These are phyloP conservation scores for Bondarzewia mesenterica DNA, from an alignment of 1,284 basidiomycete genomes.

Conservation along the genomic window DNA sequence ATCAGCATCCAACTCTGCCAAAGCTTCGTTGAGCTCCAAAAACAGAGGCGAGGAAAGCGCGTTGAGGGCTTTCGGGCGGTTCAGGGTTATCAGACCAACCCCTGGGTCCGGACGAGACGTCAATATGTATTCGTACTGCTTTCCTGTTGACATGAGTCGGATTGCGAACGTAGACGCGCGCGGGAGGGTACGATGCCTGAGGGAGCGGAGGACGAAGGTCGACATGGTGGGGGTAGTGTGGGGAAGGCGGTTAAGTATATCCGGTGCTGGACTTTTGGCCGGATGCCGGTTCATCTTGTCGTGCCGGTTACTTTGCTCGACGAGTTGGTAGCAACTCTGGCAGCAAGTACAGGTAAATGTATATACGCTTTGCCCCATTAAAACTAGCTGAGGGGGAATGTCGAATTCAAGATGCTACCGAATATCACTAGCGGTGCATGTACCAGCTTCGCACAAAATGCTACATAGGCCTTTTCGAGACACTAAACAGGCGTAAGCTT, in stretches of 20 bases:
- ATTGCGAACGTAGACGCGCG: neutral
- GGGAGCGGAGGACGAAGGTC: conserved; percentile 2
- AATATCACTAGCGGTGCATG: too few relatives aligned
- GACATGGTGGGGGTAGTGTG: conserved; percentile 8
- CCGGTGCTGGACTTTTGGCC: too few relatives aligned
- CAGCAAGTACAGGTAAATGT: too few relatives aligned
- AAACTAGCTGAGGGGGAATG: too few relatives aligned
- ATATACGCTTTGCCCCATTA: too few relatives aligned
- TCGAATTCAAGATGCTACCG: too few relatives aligned
- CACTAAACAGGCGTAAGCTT: too few relatives aligned
- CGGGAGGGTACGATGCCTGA: neutral
- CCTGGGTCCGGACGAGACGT: conserved; percentile 66
- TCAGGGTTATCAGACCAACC: conserved; percentile 87
- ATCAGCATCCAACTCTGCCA: conserved; percentile 69
- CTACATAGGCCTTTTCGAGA: too few relatives aligned
- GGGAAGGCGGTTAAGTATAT: neutral
- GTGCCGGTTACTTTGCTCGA: too few relatives aligned
- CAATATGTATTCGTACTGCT: conserved; percentile 64
- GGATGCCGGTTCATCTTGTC: too few relatives aligned
- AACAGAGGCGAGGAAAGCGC: conserved; percentile 82
- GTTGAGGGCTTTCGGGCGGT: conserved; percentile 94
- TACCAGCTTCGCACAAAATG: too few relatives aligned
- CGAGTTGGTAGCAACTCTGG: too few relatives aligned
- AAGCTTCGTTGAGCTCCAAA: conserved; percentile 68
- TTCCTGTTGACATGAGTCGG: conserved; percentile 16